Percentiles rank a stretch among this genome's conserved stretches.
Evolutionary conservation across 2,329 filamentous ascomycete genomes (phyloP).

Genomic region (Pyrenophora seminiperda): DNA sequence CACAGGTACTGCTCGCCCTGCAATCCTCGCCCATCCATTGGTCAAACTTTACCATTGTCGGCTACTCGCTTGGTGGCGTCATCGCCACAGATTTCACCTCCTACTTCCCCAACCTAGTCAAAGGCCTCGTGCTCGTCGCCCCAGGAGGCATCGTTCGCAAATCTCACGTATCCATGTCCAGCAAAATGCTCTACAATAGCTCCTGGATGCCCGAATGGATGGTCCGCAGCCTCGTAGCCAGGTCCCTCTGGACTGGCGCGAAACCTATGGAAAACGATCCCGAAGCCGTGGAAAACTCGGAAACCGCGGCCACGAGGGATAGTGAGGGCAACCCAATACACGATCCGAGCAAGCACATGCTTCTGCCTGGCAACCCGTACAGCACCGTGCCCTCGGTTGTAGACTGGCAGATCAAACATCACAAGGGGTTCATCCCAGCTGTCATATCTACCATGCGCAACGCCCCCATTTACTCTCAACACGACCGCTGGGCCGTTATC

Average conservation of each 20-base stretch:
- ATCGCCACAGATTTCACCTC: conserved; percentile 72
- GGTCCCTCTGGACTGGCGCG: conserved; percentile 38
- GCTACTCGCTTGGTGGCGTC: conserved; percentile 81
- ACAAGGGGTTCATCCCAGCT: conserved; percentile 70
- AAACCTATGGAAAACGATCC: conserved; percentile 35
- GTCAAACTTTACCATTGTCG: conserved; percentile 69
- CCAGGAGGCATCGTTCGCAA: conserved; percentile 77
- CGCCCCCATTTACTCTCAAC: conserved; percentile 70
- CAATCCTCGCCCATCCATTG: conserved; percentile 66
- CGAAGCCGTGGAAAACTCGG: conserved; percentile 26
- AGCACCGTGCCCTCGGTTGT: conserved; percentile 68
- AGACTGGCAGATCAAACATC: conserved; percentile 69
- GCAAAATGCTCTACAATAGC: conserved; percentile 66
- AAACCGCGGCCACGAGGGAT: conserved; percentile 9
- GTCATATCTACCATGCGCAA: conserved; percentile 74
- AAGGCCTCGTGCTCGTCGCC: conserved; percentile 74
- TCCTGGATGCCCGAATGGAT: conserved; percentile 65
- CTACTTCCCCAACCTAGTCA: conserved; percentile 70
- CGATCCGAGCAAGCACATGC: conserved; percentile 25
- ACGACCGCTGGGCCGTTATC: conserved; percentile 65
- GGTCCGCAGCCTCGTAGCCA: conserved; percentile 52
- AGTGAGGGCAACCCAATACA: conserved; percentile 30
- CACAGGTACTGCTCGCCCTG: conserved; percentile 73
- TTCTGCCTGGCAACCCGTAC: conserved; percentile 59
- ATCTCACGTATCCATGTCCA: conserved; percentile 64